Evolutionary conservation across 2,329 filamentous ascomycete species (phyloP), one percentile per base, ranked within the genome.

Genomic region (Dryadomyces sulphureus): DNA sequence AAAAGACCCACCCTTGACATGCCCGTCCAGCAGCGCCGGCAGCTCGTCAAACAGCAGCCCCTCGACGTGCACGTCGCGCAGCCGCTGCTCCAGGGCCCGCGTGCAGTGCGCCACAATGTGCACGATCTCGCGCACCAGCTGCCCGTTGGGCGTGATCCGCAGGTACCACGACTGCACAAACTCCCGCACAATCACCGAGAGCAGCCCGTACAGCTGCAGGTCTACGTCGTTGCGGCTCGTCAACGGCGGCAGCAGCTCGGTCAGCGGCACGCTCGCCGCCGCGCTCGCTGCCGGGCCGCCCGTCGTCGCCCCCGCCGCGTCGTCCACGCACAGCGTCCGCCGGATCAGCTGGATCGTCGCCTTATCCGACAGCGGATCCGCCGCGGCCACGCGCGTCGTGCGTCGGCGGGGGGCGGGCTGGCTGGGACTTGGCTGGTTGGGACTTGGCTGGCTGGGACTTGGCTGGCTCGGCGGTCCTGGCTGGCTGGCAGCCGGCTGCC

Each of bases 181-280:
- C 53, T 95, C 88, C 57, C 84, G 80, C 55, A 95, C 71, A 50
- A 96, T 79, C 49, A 96, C 83, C 45, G 92, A 84, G 50, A 98
- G 79, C 49, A 96, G 75, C 24, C 86, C 90, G 60, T 96, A 98
- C 5, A 98, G 73, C 64, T 98, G 84, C 47, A 93, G 67, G 62
- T 98, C 92, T 49, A 96, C 78, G 55, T 93, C 87, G 61, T 94
- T 94, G 44, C 87, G 88, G 66, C 88, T 94, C 42, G 90, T 96
- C 57, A 98, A 70, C 35, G 89, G 88, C 49, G 90, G 92, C 40
- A 98, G 69, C 38, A 94, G 68, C 54, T 89, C 17, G 7, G 16
- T 11, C 14, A 19, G 30, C 35, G 43, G 22, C 5, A 30, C 8
- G 9, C 27, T 7, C 4, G n/a, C 16, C 42, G 42, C 14, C n/a